A percentile compares a stretch with the other conserved stretches of the same genome.
Conservation (phyloP, 441 rosid genomes). For the Pelargonium myrrhifolium region DNA sequence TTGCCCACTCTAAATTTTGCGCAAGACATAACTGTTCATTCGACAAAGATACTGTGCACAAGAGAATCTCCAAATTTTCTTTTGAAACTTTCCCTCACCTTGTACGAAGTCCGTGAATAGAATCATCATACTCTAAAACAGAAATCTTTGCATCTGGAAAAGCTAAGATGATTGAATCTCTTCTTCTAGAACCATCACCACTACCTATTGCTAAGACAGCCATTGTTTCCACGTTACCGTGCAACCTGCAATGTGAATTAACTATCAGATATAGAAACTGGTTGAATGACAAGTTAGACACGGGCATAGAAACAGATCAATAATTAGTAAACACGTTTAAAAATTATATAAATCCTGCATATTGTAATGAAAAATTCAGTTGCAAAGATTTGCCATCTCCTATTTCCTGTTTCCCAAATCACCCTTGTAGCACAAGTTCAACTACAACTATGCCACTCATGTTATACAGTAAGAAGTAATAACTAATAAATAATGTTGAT, state of each 20-base stretch:
- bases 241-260: conserved; percentile 43
- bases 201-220: conserved; percentile 65
- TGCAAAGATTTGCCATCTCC: neutral
- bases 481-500: neutral
- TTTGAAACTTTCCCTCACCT: conserved; percentile 33
- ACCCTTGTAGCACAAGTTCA: neutral
- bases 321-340: neutral
- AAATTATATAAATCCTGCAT: neutral
- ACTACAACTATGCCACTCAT: neutral
- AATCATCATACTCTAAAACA: conserved; percentile 89
- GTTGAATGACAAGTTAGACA: neutral
- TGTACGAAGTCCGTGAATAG: conserved; percentile 68
- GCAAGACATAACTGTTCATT: neutral
- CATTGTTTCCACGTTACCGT: conserved; percentile 87
- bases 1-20: neutral
- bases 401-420: neutral
- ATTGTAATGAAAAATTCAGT: neutral
- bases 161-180: conserved; percentile 75
- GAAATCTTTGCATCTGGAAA: conserved; percentile 83
- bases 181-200: conserved; percentile 56
- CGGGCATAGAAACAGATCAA: neutral
- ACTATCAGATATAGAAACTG: conserved; percentile 11
- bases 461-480: neutral
- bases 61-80: neutral
- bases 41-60: neutral